phyloP scores from a whole-genome alignment of 331 rosid species.

The Spiraea crenata region DNA sequence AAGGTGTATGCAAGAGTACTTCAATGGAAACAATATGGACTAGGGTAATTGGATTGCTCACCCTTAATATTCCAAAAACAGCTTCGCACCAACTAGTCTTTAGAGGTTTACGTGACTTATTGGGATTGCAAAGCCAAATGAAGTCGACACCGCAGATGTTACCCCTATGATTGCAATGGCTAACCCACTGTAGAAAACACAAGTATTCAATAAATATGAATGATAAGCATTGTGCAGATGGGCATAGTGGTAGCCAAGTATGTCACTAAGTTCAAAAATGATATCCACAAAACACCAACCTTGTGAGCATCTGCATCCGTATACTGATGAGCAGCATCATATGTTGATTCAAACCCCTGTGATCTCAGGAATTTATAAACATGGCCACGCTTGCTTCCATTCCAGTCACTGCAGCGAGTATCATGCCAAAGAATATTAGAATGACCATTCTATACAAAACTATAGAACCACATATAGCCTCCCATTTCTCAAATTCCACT shows the following conservation, averaged over 20 bases:
- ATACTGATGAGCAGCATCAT: conserved; percentile 81
- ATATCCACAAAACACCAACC: conserved; percentile 40
- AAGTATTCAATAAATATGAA: neutral
- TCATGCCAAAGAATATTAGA: neutral
- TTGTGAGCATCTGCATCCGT: conserved; percentile 74
- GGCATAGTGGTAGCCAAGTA: neutral
- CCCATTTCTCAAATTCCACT: neutral
- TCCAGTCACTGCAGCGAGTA: conserved; percentile 76
- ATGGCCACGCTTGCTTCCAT: conserved; percentile 97
- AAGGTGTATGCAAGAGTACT: neutral
- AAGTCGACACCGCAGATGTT: conserved; percentile 95
- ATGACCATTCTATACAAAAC: neutral
- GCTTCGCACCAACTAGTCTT: conserved; percentile 94
- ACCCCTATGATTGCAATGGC: conserved; percentile 95
- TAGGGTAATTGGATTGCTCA: conserved; percentile 16
- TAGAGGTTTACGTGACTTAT: conserved; percentile 63
- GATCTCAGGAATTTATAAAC: conserved; percentile 89
- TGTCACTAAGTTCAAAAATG: neutral
- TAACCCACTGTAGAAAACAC: conserved; percentile 67
- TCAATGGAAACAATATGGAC: neutral
- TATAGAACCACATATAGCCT: conserved; percentile 1
- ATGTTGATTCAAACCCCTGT: conserved; percentile 94
- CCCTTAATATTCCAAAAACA: conserved; percentile 77
- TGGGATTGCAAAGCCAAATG: conserved; percentile 95
- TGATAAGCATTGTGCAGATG: neutral